Base-by-base conservation (phyloP, 306 rosid species). In the Potentilla sterilis region DNA sequence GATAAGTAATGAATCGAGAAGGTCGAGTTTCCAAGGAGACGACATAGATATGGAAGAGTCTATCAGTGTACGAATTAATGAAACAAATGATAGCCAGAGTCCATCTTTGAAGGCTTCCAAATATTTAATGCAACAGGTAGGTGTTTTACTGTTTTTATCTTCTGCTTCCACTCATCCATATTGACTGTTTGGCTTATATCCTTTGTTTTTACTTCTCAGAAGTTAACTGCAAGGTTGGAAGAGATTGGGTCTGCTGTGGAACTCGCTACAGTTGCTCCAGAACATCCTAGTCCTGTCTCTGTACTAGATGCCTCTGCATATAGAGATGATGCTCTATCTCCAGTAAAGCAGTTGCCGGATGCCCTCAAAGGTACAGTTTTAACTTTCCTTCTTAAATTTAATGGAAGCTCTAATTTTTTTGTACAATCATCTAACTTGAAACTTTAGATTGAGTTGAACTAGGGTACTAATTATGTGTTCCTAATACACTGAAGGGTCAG, bases 261-360 rank as follows among this genome's bases (percentile, higher is more conserved):
- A 69, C 88, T 90, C 41, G 87, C 87, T 73, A 73, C 83, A 9
- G 64, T 67, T 75, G 80, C 81, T 14, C 90, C 82, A 0, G 97
- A 91, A 75, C 92, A 91, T 82, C 90, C 94, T 3, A 91, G 98
- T 80, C 96, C 97, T 32, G 83, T 87, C 64, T 91, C 98, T 2
- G 94, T 93, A 62, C 98, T 93, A 28, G 96, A 93, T 81, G 80
- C 63, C 74, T 83, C 87, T 2, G 84, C 82, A 58, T 91, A 89
- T 72, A 81, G 89, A 81, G 93, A 91, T 47, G 89, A 89, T 69
- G 85, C 37, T 22, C 69, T 78, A 41, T 93, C 92, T 67, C 96
- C 91, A 1, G 81, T 81, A 37, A 88, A 75, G 85, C 91, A 85
- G 83, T 83, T 77, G 61, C 40, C 84, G 43, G 80, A 69, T 70